A percentile compares a stretch with the other conserved stretches of the same genome.
phyloP scores from a whole-genome alignment of 2,329 filamentous ascomycete species.

The Ascomycota sp. region DNA sequence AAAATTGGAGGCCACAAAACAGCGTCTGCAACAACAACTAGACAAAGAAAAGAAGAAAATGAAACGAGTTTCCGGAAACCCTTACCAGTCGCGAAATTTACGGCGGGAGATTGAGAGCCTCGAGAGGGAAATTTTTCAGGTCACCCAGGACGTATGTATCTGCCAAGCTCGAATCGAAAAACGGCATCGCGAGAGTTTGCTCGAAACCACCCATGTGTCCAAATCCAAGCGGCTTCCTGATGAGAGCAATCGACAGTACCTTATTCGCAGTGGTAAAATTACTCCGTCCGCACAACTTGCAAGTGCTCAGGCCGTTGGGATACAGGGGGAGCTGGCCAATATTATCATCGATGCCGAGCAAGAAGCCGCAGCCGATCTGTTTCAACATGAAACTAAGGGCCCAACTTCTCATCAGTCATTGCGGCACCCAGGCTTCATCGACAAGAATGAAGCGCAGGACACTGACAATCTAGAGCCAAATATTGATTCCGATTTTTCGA shows the following conservation, averaged over 20 bases:
- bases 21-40: constrained; percentile 45
- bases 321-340: constrained; percentile 52
- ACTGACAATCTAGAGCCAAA: constrained; percentile 3
- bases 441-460: constrained; percentile 7
- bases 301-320: constrained; percentile 36
- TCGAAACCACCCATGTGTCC: constrained; percentile 18
- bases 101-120: constrained; percentile 46
- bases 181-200: constrained; percentile 36
- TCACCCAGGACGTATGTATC: constrained; percentile 55
- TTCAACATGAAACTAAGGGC: constrained; percentile 21
- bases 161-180: constrained; percentile 67
- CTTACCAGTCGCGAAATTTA: constrained; percentile 33
- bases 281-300: constrained; percentile 79
- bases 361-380: constrained; percentile 27
- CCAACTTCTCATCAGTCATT: constrained; percentile 52
- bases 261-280: constrained; percentile 92
- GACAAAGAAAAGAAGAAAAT: constrained; percentile 28
- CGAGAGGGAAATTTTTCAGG: constrained; percentile 39
- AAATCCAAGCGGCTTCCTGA: constrained; percentile 47
- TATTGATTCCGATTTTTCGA: constrained; percentile 31
- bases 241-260: constrained; percentile 70
- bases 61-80: constrained; percentile 21
- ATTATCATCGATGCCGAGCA: constrained; percentile 69
- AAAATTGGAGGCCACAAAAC: constrained; percentile 30
- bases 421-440: constrained; percentile 49